Conservation (phyloP, 2,329 filamentous ascomycete genomes). For the Paraphaeosphaeria sporulosa region DNA sequence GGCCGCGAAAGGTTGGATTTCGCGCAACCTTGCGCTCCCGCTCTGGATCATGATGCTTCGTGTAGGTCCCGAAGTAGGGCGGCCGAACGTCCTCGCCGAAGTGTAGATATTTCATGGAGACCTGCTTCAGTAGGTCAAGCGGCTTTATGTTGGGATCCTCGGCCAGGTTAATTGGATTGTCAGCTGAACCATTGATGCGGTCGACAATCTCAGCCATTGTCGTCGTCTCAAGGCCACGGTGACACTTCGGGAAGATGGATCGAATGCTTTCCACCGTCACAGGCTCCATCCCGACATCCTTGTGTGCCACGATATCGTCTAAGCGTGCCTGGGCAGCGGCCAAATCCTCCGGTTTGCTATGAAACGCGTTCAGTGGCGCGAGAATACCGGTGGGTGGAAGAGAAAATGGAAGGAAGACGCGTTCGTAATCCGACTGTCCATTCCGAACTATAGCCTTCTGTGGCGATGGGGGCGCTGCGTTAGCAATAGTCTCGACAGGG, state of each 20-base stretch:
- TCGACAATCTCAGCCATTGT: slow-evolving; percentile 52
- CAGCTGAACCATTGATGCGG: slow-evolving; percentile 52
- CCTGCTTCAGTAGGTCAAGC: slow-evolving; percentile 56
- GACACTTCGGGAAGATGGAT: slow-evolving; percentile 24
- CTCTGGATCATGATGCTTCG: slow-evolving; percentile 61
- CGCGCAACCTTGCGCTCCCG: slow-evolving; percentile 57
- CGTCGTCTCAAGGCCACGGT: slow-evolving; percentile 27
- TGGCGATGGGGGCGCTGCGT: slow-evolving; percentile 40
- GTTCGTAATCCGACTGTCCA: slow-evolving; percentile 57
- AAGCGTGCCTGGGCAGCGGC: slow-evolving; percentile 38
- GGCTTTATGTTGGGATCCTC: slow-evolving; percentile 32
- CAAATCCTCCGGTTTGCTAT: slow-evolving; percentile 37
- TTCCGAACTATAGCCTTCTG: slow-evolving; percentile 44
- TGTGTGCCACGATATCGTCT: slow-evolving; percentile 31
- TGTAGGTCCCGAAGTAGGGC: slow-evolving; percentile 76
- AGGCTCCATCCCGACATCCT: slow-evolving; percentile 23
- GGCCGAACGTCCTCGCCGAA: slow-evolving; percentile 70
- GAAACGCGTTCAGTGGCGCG: slow-evolving; percentile 60
- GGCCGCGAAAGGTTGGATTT: slow-evolving; percentile 62
- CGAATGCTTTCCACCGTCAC: slow-evolving; percentile 28
- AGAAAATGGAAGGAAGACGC: slow-evolving; percentile 82
- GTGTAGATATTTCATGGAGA: slow-evolving; percentile 70
- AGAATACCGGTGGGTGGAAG: slow-evolving; percentile 76
- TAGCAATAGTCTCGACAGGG: slow-evolving; percentile 30
- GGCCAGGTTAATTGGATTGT: slow-evolving; percentile 55